Base-by-base conservation (phyloP, 495 filamentous ascomycete species). In the Chaetomium cochliodes region DNA sequence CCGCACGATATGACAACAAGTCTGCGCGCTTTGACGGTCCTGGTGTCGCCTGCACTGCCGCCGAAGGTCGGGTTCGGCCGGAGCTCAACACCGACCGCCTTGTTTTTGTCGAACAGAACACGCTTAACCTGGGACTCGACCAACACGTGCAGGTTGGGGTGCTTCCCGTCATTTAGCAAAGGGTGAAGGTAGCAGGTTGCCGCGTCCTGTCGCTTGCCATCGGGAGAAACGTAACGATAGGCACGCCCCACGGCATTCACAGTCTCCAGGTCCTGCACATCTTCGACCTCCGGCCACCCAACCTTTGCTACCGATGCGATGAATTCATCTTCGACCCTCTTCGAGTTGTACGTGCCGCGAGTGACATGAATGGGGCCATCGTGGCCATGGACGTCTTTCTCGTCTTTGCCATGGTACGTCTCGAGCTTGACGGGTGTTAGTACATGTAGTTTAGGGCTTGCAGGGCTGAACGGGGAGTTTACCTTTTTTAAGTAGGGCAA, bases 1-100 rank as follows among this genome's bases (percentile, higher is more conserved):
- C 88, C 88, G n/a, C 81, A 82, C 1, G 86, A 84, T 0, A 87
- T 66, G 49, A 90, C 79, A 2, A 89, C 7, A 70, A 79, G 69
- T 59, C 74, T 84, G 13, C 69, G 74, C 1, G 82, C 87, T 49
- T 67, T 73, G 22, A 88, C 66, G 9, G 69, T 74, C 18, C 65
- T 65, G 49, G 23, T 74, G 0, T 41, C 26, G 55, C 60, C 41
- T 22, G 63, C 42, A 3, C 13, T 44, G 13, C 67, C 18, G n/a
- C 68, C 65, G 49, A 65, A 76, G 39, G 58, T 46, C 0, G 76
- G 68, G 56, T 76, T 78, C 0, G 76, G 66, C 30, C 56, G 62
- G 62, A 77, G 79, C 60, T 80, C 80, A 25, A 84, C 76, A 3
- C 78, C 80, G 0, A 69, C 71, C 11, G 81, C 82, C 51, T 74